Evolutionary conservation across 139 green algal species (phyloP).

Genomic region (Volvox reticuliferus): DNA sequence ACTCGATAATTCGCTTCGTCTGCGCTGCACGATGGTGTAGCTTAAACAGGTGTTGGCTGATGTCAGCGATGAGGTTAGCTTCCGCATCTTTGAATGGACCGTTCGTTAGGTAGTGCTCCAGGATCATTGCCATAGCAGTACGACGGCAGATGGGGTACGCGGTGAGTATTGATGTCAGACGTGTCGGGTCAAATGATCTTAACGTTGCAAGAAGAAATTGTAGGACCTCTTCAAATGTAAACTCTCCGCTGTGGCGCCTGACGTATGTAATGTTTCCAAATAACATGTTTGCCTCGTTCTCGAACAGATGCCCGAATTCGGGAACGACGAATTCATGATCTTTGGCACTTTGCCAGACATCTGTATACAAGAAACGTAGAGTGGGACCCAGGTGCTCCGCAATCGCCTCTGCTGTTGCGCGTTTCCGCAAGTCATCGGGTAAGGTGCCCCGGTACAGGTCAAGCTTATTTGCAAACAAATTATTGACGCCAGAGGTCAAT

Average conservation of each 20-base stretch:
- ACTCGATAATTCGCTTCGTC: conserved; percentile 49
- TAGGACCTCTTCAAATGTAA: not conserved
- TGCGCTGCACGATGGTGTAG: conserved; percentile 23
- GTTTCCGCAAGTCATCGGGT: not conserved
- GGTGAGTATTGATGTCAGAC: conserved; percentile 8
- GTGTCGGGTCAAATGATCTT: not conserved
- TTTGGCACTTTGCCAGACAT: not conserved
- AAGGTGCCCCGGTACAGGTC: conserved; percentile 1
- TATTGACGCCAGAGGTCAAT: not conserved
- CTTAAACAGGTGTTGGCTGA: not conserved
- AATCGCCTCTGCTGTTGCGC: not conserved
- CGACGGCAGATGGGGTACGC: conserved; percentile 37
- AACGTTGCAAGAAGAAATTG: conserved; percentile 1
- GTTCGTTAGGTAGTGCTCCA: not conserved
- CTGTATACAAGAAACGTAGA: not conserved
- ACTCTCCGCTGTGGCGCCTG: not conserved
- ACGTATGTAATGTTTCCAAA: conserved; percentile 37
- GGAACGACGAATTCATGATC: not conserved
- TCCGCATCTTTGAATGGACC: not conserved
- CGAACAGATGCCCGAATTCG: conserved; percentile 4
- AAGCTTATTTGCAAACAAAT: conserved; percentile 15
- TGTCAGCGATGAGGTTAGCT: not conserved
- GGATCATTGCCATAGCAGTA: not conserved
- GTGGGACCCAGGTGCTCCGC: not conserved
- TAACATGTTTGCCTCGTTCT: not conserved